Evolutionary conservation across 805 yeast genomes (phyloP).

Genomic region (Candida peoriensis): DNA sequence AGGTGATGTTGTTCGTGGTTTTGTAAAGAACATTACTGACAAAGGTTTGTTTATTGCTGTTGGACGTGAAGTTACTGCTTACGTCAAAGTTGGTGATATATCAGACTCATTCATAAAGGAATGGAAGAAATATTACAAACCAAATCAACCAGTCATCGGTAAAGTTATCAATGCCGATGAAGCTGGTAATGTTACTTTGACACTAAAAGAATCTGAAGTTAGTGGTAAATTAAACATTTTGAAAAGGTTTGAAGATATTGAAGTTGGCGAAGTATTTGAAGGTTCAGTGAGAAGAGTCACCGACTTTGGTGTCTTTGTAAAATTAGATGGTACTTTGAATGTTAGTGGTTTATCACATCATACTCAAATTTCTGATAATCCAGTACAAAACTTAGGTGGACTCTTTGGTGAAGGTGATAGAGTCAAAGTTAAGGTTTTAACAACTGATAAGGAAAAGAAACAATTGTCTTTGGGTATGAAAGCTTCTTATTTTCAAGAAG

Average conservation of each 20-base stretch:
- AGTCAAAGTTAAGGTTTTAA: slow-evolving; percentile 78
- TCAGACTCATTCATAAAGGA: slow-evolving; percentile 80
- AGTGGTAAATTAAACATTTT: slow-evolving; percentile 58
- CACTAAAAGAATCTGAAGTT: slow-evolving; percentile 77
- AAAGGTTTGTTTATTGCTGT: slow-evolving; percentile 75
- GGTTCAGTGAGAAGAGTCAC: slow-evolving; percentile 75
- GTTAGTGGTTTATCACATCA: slow-evolving; percentile 86
- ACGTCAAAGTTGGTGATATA: slow-evolving; percentile 75
- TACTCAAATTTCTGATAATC: slow-evolving; percentile 73
- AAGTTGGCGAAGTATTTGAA: slow-evolving; percentile 65
- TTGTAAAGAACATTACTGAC: slow-evolving; percentile 66
- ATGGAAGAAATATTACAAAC: slow-evolving; percentile 75
- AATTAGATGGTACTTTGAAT: slow-evolving; percentile 65
- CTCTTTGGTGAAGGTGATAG: slow-evolving; percentile 86
- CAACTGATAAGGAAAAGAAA: slow-evolving; percentile 56
- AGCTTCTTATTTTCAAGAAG: slow-evolving; percentile 72
- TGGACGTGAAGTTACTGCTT: slow-evolving; percentile 66
- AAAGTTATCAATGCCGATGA: slow-evolving; percentile 60
- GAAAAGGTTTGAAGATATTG: slow-evolving; percentile 62
- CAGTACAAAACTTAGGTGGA: slow-evolving; percentile 49
- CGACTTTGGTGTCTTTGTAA: slow-evolving; percentile 89
- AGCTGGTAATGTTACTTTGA: slow-evolving; percentile 64
- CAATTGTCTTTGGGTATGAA: slow-evolving; percentile 89
- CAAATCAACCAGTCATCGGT: slow-evolving; percentile 70
- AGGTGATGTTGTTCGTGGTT: slow-evolving; percentile 80